Percentiles rank a stretch among this genome's conserved stretches.
These are phyloP conservation scores for Wilhelminamyces savonicus DNA, from an alignment of 805 yeast species.

Conservation along the genomic window DNA sequence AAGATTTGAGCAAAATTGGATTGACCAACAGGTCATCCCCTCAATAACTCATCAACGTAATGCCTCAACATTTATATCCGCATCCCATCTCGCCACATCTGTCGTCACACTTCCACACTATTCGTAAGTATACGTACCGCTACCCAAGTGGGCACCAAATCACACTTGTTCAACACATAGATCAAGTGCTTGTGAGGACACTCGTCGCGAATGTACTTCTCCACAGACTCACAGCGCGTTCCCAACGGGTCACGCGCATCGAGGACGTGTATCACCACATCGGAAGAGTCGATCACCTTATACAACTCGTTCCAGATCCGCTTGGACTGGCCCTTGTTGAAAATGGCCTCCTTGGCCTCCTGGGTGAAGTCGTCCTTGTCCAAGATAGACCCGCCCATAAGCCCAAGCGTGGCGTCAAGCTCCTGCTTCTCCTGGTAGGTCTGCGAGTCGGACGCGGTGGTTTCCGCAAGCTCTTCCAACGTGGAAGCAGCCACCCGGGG, in stretches of 20 bases:
- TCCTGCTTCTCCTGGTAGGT: constrained; percentile 71
- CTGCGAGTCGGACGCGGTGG: constrained; percentile 51
- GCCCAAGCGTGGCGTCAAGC: constrained; percentile 66
- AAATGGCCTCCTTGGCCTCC: constrained; percentile 92
- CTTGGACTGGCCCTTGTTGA: constrained; percentile 95
- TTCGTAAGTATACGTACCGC: constrained; percentile 72
- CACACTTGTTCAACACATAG: constrained; percentile 94
- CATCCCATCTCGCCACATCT: neutral
- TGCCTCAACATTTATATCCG: neutral
- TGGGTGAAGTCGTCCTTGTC: constrained; percentile 77
- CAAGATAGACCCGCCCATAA: constrained; percentile 61
- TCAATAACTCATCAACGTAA: neutral
- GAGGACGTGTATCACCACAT: constrained; percentile 90
- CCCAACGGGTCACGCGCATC: constrained; percentile 98
- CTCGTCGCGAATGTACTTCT: constrained; percentile 86
- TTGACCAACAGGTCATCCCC: neutral
- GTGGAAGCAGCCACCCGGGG: constrained; percentile 72
- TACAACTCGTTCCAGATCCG: constrained; percentile 98
- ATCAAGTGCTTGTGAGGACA: constrained; percentile 95
- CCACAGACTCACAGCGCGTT: constrained; percentile 89
- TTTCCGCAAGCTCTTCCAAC: constrained; percentile 68
- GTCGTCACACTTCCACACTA: neutral
- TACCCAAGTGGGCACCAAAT: constrained; percentile 97
- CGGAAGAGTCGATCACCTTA: constrained; percentile 95
- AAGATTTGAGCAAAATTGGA: too few species aligned